Conservation (phyloP, 2,329 filamentous ascomycete species). For the Rhexocercosporidium sp. region DNA sequence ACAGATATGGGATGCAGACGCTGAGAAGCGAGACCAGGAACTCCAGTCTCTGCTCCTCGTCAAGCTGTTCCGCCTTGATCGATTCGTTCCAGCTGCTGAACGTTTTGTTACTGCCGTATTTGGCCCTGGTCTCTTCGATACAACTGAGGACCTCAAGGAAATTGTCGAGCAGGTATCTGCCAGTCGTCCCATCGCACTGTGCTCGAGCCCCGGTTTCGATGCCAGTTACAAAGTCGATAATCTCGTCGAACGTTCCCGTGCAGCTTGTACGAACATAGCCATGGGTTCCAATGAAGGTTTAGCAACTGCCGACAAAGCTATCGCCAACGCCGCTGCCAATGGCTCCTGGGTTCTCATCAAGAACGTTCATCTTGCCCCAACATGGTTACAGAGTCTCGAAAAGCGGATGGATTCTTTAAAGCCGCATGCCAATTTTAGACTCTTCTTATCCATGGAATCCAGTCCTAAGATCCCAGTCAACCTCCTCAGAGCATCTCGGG, state of each 20-base stretch:
- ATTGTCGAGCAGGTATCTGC: slow-evolving; percentile 86
- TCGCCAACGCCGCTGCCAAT: slow-evolving; percentile 87
- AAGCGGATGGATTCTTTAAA: slow-evolving; percentile 96
- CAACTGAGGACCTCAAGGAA: slow-evolving; percentile 82
- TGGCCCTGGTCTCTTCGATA: slow-evolving; percentile 80
- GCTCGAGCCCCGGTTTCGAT: slow-evolving; percentile 95
- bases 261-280: slow-evolving; percentile 93
- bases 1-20: slow-evolving; percentile 69
- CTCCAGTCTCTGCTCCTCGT: slow-evolving; percentile 86
- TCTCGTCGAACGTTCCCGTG: slow-evolving; percentile 81
- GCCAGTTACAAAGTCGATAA: slow-evolving; percentile 99
- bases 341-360: slow-evolving; percentile 98
- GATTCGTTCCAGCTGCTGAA: slow-evolving; percentile 91
- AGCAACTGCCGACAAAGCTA: slow-evolving; percentile 91
- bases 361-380: slow-evolving; percentile 95
- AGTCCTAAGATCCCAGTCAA: slow-evolving; percentile 98
- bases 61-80: slow-evolving; percentile 93
- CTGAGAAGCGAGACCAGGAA: slow-evolving; percentile 72
- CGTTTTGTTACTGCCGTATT: slow-evolving; percentile 89
- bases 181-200: slow-evolving; percentile 85
- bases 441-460: slow-evolving; percentile 98
- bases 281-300: slow-evolving; percentile 98
- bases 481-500: slow-evolving; percentile 86
- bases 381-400: slow-evolving; percentile 96
- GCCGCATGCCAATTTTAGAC: slow-evolving; percentile 87